Conservation (phyloP, 2,329 filamentous ascomycete genomes). For the Madurella fahalii region DNA sequence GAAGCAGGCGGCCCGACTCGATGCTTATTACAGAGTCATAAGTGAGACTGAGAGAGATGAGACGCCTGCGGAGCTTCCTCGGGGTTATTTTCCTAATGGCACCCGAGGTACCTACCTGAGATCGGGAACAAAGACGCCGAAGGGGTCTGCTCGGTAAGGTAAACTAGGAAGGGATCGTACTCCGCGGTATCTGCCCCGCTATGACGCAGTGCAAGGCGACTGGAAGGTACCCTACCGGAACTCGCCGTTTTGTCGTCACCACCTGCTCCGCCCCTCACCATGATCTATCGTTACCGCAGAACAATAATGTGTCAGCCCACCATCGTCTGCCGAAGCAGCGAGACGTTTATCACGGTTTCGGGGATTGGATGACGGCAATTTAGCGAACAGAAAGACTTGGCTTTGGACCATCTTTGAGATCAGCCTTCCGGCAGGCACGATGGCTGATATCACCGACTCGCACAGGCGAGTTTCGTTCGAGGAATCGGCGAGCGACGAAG, state of each 20-base stretch:
- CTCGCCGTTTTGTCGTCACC: background rate
- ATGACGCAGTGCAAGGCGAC: constrained; percentile 10
- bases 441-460: background rate
- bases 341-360: background rate
- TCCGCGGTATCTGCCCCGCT: constrained; percentile 7
- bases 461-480: constrained; percentile 11
- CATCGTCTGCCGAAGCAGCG: background rate
- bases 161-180: background rate
- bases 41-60: background rate
- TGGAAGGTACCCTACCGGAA: background rate
- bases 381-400: background rate
- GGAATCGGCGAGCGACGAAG: constrained; percentile 49
- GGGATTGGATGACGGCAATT: background rate
- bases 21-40: background rate
- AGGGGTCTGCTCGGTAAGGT: background rate
- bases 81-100: background rate
- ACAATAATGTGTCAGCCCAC: constrained; percentile 4
- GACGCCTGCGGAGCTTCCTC: background rate
- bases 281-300: background rate
- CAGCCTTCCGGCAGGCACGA: background rate
- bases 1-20: background rate
- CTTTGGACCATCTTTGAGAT: background rate
- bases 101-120: no score
- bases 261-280: background rate
- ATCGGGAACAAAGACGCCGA: background rate